Evolutionary conservation across 306 rosid species (phyloP).

Genomic region (Trifolium repens): DNA sequence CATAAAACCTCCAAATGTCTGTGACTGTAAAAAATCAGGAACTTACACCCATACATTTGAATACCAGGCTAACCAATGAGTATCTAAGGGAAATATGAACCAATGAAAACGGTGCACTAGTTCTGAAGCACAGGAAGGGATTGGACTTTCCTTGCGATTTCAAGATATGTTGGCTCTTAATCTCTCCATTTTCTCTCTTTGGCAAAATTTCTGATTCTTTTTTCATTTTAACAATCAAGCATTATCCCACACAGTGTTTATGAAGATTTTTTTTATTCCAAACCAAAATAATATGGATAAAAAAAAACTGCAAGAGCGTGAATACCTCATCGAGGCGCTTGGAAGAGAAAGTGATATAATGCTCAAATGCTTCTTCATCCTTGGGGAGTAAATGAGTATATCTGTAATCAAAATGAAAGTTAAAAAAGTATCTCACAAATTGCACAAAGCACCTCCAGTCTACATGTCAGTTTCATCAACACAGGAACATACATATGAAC

Average conservation of each 20-base stretch:
- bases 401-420: conserved; percentile 51
- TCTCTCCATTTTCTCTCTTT: conserved; percentile 9
- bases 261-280: conserved; percentile 30
- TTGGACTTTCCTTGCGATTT: conserved; percentile 10
- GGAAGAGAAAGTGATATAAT: conserved; percentile 70
- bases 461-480: conserved; percentile 24
- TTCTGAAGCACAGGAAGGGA: conserved; percentile 12
- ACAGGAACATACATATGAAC: conserved; percentile 53
- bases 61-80: conserved; percentile 18
- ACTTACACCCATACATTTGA: neutral
- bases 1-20: neutral
- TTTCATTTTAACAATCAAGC: conserved; percentile 10
- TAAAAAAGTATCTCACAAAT: conserved; percentile 41
- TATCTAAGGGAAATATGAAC: conserved; percentile 15
- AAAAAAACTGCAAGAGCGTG: conserved; percentile 20
- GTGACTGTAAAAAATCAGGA: neutral
- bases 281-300: neutral
- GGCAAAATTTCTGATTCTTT: neutral
- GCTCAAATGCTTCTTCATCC: conserved; percentile 90
- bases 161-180: neutral
- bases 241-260: neutral
- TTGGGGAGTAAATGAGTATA: conserved; percentile 87
- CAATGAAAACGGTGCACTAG: neutral
- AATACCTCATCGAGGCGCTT: conserved; percentile 96
- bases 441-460: conserved; percentile 25